Conservation (phyloP, 2,329 filamentous ascomycete species). For the Penicillium sp. region DNA sequence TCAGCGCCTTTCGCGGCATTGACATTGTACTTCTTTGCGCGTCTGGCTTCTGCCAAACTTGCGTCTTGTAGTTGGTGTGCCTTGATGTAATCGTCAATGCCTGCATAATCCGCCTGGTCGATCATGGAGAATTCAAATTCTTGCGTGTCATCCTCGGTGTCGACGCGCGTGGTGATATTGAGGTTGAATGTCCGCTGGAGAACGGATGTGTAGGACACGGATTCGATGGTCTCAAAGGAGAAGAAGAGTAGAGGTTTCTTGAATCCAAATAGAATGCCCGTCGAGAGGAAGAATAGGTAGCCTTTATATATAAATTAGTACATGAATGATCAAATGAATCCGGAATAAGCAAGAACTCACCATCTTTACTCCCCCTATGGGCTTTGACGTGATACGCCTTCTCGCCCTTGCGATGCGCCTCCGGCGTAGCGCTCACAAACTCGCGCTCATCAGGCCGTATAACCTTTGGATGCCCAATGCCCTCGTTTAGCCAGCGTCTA, state of each 20-base stretch:
- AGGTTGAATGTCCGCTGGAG: slow-evolving; percentile 65
- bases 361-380: slow-evolving; percentile 63
- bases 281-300: slow-evolving; percentile 60
- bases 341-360: slow-evolving; percentile 31
- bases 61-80: slow-evolving; percentile 60
- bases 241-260: slow-evolving; percentile 64
- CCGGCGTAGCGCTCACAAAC: slow-evolving; percentile 57
- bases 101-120: slow-evolving; percentile 59
- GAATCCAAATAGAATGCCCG: slow-evolving; percentile 61
- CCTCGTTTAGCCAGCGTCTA: slow-evolving; percentile 45
- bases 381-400: slow-evolving; percentile 62
- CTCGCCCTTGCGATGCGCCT: slow-evolving; percentile 60
- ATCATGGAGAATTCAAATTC: slow-evolving; percentile 64
- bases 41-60: slow-evolving; percentile 56
- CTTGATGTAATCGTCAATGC: slow-evolving; percentile 61
- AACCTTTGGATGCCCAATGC: slow-evolving; percentile 45
- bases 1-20: slow-evolving; percentile 31
- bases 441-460: slow-evolving; percentile 53
- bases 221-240: slow-evolving; percentile 56
- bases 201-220: slow-evolving; percentile 61
- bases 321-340: not conserved
- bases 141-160: slow-evolving; percentile 39
- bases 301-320: slow-evolving; percentile 37
- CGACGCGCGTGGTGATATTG: slow-evolving; percentile 47
- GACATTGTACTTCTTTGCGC: slow-evolving; percentile 58